Base-by-base conservation (phyloP, 192 early-diverging fungal genomes). In the Podila clonocystis region DNA sequence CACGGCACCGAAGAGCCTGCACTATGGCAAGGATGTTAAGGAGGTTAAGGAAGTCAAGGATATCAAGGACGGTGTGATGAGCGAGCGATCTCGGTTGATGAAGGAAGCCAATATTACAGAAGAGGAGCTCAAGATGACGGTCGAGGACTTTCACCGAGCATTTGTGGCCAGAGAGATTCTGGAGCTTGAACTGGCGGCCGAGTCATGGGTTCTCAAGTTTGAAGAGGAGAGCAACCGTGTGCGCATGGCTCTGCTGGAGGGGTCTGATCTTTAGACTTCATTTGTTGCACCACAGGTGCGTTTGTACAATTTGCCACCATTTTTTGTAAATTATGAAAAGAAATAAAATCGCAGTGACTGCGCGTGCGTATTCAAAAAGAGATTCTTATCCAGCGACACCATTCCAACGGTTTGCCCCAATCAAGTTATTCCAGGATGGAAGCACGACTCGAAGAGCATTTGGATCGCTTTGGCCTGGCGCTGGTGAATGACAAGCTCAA, bases 61-160 rank as follows among this genome's bases (percentile, higher is more conserved):
- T 17, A 33, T 3, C 59, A 28, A 28, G 59, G 26, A 26, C 15
- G 33, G 19, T 9, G 20, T 13, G 8, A 38, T n/a, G 36, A 63
- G 30, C 62, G 62, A n/a, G 62, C 62, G 62, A 17, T 15, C 30
- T 38, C 34, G 28, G 36, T 15, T 24, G 4, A 20, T 65, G 22
- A 29, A n/a, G 48, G 63, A 65, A 13, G 63, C 63, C 12, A 41
- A 41, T 17, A 22, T 65, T 20, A 65, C 63, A 7, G 63, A 34
- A 41, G 45, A 65, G 6, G 34, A 65, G 6, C n/a, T 65, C 11
- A 8, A 34, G 9, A 50, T 65, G 63, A 65, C 63, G 0, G 63
- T 65, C 22, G 77, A 80, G 22, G 77, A 80, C 57, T 80, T 80
- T 57, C 77, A 80, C 50, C 66, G 67, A 9, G 61, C 60, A 5